Conservation (phyloP, 495 filamentous ascomycete species). For the Mytilinidion resinicola region DNA sequence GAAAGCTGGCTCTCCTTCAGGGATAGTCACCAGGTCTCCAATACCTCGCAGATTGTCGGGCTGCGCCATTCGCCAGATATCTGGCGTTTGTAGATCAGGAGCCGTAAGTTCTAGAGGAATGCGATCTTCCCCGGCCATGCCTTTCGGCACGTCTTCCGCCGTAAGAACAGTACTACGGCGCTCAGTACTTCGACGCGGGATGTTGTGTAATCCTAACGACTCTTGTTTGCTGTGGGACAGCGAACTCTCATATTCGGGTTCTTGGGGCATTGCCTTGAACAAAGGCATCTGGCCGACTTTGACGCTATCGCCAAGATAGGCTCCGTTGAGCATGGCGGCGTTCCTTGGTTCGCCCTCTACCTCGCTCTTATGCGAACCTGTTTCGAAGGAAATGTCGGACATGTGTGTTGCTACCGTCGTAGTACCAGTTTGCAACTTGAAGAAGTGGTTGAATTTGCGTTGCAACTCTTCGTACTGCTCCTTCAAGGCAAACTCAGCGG, state of each 20-base stretch:
- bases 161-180: background rate
- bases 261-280: too few relatives aligned
- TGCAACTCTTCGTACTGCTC: constrained; percentile 16
- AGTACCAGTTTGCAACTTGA: constrained; percentile 8
- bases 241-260: too few relatives aligned
- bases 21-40: background rate
- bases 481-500: constrained; percentile 14
- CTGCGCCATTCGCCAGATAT: background rate
- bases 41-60: background rate
- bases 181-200: too few relatives aligned
- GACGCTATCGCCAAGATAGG: constrained; percentile 8
- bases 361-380: background rate
- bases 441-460: constrained; percentile 13
- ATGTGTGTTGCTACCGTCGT: background rate
- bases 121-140: background rate
- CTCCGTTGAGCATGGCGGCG: constrained; percentile 6
- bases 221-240: too few relatives aligned
- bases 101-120: background rate
- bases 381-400: constrained; percentile 8
- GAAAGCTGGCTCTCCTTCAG: background rate
- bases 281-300: constrained; percentile 15
- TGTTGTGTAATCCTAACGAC: too few relatives aligned
- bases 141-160: background rate
- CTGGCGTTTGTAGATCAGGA: background rate
- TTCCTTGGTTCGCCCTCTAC: constrained; percentile 10